Conservation (phyloP, 306 rosid genomes). For the Astragalus glycyphyllos region DNA sequence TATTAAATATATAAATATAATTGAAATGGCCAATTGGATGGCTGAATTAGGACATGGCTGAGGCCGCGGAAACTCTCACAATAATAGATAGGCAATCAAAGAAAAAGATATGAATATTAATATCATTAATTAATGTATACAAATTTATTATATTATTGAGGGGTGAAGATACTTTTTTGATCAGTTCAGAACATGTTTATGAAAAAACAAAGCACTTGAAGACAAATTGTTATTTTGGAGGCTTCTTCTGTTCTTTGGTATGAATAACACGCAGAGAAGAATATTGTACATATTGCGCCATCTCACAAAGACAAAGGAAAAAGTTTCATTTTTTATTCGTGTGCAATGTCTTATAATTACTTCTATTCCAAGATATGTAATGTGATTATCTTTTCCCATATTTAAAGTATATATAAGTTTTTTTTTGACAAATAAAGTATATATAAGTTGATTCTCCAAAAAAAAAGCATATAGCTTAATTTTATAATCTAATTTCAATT, state of each 20-base stretch:
- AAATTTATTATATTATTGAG: constrained; percentile 29
- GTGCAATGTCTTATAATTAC: constrained; percentile 38
- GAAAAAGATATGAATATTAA: constrained; percentile 46
- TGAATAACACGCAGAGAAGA: constrained; percentile 51
- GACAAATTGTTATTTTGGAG: constrained; percentile 54
- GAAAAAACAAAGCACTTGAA: constrained; percentile 44
- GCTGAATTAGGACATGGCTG: constrained; percentile 67
- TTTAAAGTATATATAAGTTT: neutral
- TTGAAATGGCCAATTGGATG: constrained; percentile 49
- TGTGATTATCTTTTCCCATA: constrained; percentile 1
- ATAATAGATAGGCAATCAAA: constrained; percentile 64
- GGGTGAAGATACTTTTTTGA: constrained; percentile 46
- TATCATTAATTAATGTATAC: constrained; percentile 19
- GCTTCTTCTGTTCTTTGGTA: constrained; percentile 49
- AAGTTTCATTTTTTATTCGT: constrained; percentile 36
- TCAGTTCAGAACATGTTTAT: constrained; percentile 47
- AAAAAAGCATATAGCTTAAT: neutral
- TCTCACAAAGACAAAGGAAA: constrained; percentile 44
- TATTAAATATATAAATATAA: neutral
- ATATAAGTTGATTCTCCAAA: too few species aligned
- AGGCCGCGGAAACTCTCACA: constrained; percentile 63
- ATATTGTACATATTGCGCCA: constrained; percentile 54
- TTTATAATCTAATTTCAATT: constrained; percentile 24
- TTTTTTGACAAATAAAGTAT: too few species aligned
- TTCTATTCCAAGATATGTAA: constrained; percentile 37